These are phyloP conservation scores for Creolimax fragrantissima DNA, from an alignment of 78 protist genomes.

Conservation along the genomic window DNA sequence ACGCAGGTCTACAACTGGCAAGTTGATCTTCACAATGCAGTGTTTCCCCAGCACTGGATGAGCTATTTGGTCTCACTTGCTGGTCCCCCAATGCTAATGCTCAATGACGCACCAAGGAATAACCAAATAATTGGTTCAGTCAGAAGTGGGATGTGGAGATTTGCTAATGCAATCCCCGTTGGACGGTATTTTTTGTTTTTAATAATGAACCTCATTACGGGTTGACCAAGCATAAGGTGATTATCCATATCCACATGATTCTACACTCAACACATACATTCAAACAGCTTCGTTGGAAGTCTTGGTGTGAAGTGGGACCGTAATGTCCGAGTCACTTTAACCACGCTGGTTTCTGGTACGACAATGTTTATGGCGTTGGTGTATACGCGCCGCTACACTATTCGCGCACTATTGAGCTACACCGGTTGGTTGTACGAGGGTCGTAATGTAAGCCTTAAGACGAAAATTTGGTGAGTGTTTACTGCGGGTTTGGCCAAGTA, in stretches of 20 bases:
- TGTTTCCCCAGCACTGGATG: neutral
- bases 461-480: neutral
- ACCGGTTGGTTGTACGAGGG: constrained; percentile 29
- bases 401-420: constrained; percentile 21
- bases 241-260: too few relatives aligned
- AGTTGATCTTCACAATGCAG: neutral
- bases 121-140: neutral
- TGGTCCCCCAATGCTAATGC: neutral
- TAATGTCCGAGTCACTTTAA: neutral
- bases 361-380: neutral
- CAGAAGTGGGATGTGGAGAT: neutral
- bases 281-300: neutral
- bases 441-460: neutral
- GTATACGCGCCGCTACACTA: neutral
- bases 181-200: too few relatives aligned
- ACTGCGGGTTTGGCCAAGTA: too few relatives aligned
- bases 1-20: neutral
- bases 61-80: neutral
- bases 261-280: too few relatives aligned
- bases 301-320: neutral
- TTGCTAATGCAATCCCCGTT: neutral
- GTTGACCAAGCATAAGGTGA: too few relatives aligned
- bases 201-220: too few relatives aligned
- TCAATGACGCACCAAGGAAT: neutral
- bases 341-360: constrained; percentile 3